A percentile compares a stretch with the other conserved stretches of the same genome.
Conservation (phyloP, 2,329 filamentous ascomycete genomes). For the Ceratocystis lukuohia region DNA sequence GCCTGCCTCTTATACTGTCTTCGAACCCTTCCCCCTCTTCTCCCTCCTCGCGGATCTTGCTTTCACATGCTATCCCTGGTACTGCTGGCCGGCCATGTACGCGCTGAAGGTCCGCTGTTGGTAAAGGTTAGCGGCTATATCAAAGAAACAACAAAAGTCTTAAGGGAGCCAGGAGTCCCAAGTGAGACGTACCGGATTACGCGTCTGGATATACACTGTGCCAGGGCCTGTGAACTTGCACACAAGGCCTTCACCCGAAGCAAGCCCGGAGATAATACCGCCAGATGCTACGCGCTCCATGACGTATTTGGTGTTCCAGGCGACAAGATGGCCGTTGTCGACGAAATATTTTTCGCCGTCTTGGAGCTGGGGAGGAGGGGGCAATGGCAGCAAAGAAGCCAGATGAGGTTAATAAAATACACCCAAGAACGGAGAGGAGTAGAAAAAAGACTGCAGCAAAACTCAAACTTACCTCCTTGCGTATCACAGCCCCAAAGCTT, state of each 20-base stretch:
- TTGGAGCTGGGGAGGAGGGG: constrained; percentile 31
- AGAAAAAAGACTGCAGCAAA: neutral
- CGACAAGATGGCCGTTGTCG: constrained; percentile 84
- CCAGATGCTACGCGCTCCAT: constrained; percentile 83
- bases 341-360: constrained; percentile 80
- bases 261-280: constrained; percentile 78
- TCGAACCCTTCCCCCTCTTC: neutral
- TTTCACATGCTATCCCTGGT: constrained; percentile 23
- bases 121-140: neutral
- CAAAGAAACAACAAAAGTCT: neutral
- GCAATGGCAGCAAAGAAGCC: neutral
- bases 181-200: constrained; percentile 52
- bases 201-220: constrained; percentile 82
- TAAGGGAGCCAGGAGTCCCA: neutral
- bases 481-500: constrained; percentile 87
- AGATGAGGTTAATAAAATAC: neutral
- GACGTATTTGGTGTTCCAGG: constrained; percentile 92
- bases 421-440: constrained; percentile 8
- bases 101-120: constrained; percentile 38
- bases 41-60: neutral
- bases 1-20: neutral
- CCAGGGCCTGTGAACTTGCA: constrained; percentile 91
- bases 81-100: constrained; percentile 37
- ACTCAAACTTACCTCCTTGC: constrained; percentile 64
- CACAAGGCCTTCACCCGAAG: constrained; percentile 73